These are phyloP conservation scores for Chlorencoelia australis DNA, from an alignment of 2,329 filamentous ascomycete genomes.

Conservation along the genomic window DNA sequence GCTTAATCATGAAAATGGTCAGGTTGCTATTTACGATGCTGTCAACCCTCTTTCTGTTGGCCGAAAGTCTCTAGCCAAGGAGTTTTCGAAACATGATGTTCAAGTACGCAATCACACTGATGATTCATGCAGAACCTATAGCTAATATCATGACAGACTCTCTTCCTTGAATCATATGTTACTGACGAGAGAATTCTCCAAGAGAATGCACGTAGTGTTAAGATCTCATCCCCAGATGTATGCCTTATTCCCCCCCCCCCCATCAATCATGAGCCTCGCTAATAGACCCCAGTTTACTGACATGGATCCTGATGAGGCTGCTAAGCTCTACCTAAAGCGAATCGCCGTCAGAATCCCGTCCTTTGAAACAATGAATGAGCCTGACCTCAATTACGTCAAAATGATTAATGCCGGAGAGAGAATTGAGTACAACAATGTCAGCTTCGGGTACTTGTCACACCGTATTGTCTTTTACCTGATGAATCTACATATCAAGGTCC, in stretches of 20 bases:
- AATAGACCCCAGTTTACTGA: constrained; percentile 58
- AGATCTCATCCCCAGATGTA: constrained; percentile 93
- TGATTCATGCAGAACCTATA: not conserved
- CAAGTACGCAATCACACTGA: constrained; percentile 43
- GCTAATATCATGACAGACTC: constrained; percentile 46
- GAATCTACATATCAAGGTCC: constrained; percentile 92
- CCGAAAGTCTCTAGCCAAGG: constrained; percentile 76
- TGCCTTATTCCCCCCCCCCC: constrained; percentile 22
- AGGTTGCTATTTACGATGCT: constrained; percentile 97
- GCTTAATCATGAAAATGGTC: constrained; percentile 92
- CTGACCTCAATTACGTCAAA: constrained; percentile 93
- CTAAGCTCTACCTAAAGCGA: constrained; percentile 79
- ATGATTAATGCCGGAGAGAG: constrained; percentile 97
- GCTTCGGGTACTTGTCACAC: constrained; percentile 92
- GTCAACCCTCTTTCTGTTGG: constrained; percentile 85
- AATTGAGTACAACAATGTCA: constrained; percentile 93
- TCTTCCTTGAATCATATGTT: constrained; percentile 95
- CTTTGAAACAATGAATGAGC: constrained; percentile 94
- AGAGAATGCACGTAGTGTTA: constrained; percentile 94
- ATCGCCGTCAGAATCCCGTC: constrained; percentile 90
- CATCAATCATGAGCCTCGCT: constrained; percentile 6
- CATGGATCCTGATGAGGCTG: constrained; percentile 87
- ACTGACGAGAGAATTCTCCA: constrained; percentile 88
- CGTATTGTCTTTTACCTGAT: constrained; percentile 97
- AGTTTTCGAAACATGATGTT: constrained; percentile 96